Evolutionary conservation across 2,329 filamentous ascomycete species (phyloP).

Genomic region (Apiospora arundinis): DNA sequence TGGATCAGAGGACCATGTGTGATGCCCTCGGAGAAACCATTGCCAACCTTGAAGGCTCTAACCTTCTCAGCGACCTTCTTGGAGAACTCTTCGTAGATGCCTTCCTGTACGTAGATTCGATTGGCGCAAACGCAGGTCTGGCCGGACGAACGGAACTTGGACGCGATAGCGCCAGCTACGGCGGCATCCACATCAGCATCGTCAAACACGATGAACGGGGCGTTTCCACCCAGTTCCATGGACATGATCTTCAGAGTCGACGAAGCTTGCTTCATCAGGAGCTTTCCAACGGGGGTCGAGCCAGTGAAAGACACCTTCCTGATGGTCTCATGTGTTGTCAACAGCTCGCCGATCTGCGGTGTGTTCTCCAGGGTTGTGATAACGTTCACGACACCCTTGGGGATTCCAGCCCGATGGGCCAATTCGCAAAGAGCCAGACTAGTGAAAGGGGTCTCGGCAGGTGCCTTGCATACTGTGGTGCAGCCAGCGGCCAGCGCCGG

Average conservation of each 20-base stretch:
- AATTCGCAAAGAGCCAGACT: slow-evolving; percentile 87
- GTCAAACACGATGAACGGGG: slow-evolving; percentile 96
- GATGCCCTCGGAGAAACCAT: slow-evolving; percentile 71
- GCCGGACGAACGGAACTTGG: slow-evolving; percentile 92
- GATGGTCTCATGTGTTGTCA: slow-evolving; percentile 78
- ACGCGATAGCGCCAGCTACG: slow-evolving; percentile 80
- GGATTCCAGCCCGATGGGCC: slow-evolving; percentile 84
- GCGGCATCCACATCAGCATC: slow-evolving; percentile 89
- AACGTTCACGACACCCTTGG: slow-evolving; percentile 89
- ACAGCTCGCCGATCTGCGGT: slow-evolving; percentile 73
- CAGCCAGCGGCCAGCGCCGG: slow-evolving; percentile 91
- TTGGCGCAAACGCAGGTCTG: slow-evolving; percentile 96
- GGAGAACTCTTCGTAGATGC: slow-evolving; percentile 79
- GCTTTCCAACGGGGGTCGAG: slow-evolving; percentile 70
- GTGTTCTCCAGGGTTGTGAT: slow-evolving; percentile 84
- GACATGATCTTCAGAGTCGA: slow-evolving; percentile 83
- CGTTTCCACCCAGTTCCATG: slow-evolving; percentile 93
- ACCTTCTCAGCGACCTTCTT: slow-evolving; percentile 74
- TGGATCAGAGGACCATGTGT: slow-evolving; percentile 89
- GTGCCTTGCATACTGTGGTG: slow-evolving; percentile 90
- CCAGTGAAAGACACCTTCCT: slow-evolving; percentile 96
- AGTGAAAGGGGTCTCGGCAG: slow-evolving; percentile 91
- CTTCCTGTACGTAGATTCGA: slow-evolving; percentile 79
- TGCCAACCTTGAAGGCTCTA: slow-evolving; percentile 75
- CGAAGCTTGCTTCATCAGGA: slow-evolving; percentile 88